These are phyloP conservation scores for Wallacemonas collosoma DNA, from an alignment of 208 protist species.

Conservation along the genomic window DNA sequence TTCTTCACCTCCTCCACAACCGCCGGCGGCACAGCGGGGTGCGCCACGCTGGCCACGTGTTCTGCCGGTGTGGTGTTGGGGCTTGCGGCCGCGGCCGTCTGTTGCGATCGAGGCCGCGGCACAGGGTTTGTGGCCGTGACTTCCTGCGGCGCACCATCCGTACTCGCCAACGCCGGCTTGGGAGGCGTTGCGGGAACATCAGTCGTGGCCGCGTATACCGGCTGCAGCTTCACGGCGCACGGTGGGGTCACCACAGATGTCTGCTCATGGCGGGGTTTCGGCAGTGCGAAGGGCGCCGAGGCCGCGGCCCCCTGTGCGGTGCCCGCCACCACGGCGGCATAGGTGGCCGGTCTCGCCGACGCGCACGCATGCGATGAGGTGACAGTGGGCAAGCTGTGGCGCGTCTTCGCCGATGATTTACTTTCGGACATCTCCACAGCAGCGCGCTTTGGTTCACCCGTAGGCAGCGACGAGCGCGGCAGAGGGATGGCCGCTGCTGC, in stretches of 20 bases:
- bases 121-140: not conserved
- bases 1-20: not conserved
- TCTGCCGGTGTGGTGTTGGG: not conserved
- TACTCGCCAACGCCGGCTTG: too few relatives aligned
- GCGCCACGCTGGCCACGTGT: too few relatives aligned
- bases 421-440: not conserved
- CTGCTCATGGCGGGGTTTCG: constrained; percentile 31
- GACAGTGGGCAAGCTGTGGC: not conserved
- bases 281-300: constrained; percentile 20
- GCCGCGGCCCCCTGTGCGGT: not conserved
- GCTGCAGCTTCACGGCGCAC: not conserved
- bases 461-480: constrained; percentile 3
- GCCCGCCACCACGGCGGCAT: not conserved
- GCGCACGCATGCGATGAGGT: not conserved
- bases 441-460: not conserved
- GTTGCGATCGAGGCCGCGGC: constrained; percentile 1
- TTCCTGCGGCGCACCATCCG: too few relatives aligned
- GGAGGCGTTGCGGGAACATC: too few relatives aligned
- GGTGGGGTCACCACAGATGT: not conserved
- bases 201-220: too few relatives aligned
- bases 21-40: not conserved
- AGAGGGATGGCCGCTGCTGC: constrained; percentile 2
- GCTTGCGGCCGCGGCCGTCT: not conserved
- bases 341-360: not conserved
- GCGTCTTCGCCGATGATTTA: not conserved